Base-by-base conservation (phyloP, 2,329 filamentous ascomycete species). In the Helotiales sp. region DNA sequence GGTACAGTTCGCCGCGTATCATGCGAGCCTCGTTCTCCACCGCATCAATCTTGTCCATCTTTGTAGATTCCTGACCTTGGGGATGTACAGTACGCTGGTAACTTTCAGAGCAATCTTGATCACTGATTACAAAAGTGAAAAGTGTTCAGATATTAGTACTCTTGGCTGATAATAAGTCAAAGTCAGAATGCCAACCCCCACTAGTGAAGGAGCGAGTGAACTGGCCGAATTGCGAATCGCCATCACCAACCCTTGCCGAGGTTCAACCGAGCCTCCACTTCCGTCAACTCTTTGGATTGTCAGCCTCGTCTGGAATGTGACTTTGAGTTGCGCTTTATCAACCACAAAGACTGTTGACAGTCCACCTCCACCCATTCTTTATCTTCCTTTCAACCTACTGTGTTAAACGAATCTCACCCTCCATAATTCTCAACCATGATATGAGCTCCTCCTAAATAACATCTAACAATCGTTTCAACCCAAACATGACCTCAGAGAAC, bases 1-100 rank as follows among this genome's bases (percentile, higher is more conserved):
- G 85, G 78, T 93, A 94, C 11, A 95, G 84, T 76, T 95, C 88
- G 58, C 91, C 91, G 15, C 83, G 81, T 57, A 81, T 78, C 89
- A 92, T 93, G 28, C 82, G 82, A 47, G 79, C 78, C 43, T 80
- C 77, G 75, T 87, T 87, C 57, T 86, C 84, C 47, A 74, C 78
- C 6, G 78, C 77, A 59, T 83, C 78, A 34, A 85, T 70, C 1
- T 67, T 50, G 4, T 68, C 67, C 71, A 73, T 75, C 1, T 63
- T 68, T 57, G 13, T 15, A 20, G 34, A 40, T 2, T 57, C n/a
- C n/a, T n/a, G n/a, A n/a, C n/a, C n/a, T n/a, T n/a, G n/a, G n/a
- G n/a, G n/a, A n/a, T n/a, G n/a, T n/a, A n/a, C n/a, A n/a, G n/a
- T n/a, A n/a, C n/a, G n/a, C n/a, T n/a, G n/a, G n/a, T n/a, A n/a